Conservation (phyloP, 805 yeast genomes). For the Lachancea mirantina region DNA sequence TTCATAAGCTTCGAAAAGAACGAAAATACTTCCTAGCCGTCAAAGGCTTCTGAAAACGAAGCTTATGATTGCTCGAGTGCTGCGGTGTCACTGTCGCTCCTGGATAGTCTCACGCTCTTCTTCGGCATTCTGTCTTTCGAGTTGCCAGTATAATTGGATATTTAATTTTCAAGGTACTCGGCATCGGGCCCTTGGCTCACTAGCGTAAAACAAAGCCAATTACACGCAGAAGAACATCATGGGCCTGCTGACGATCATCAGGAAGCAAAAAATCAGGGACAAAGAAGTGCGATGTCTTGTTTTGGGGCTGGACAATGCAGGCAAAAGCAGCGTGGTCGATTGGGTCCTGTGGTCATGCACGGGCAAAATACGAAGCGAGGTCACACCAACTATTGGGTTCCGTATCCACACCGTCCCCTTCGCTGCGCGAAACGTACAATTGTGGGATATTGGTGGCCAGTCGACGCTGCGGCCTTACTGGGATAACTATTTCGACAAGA, state of each 20-base stretch:
- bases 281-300: slow-evolving; percentile 66
- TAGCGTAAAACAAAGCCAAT: too few species aligned
- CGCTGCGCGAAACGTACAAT: slow-evolving; percentile 41
- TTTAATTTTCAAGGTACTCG: too few species aligned
- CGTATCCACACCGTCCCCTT: slow-evolving; percentile 55
- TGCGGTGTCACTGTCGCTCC: too few species aligned
- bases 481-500: slow-evolving; percentile 85
- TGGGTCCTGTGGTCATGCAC: slow-evolving; percentile 33
- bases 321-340: slow-evolving; percentile 79
- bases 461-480: slow-evolving; percentile 76
- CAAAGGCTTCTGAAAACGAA: too few species aligned
- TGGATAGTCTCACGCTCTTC: too few species aligned
- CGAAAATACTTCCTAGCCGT: too few species aligned
- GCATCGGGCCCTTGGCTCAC: too few species aligned
- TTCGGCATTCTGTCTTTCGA: too few species aligned
- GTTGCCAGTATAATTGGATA: too few species aligned
- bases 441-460: slow-evolving; percentile 95
- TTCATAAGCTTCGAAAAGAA: too few species aligned
- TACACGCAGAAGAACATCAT: slow-evolving; percentile 32
- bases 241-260: slow-evolving; percentile 77
- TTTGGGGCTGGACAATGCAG: slow-evolving; percentile 85
- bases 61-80: too few species aligned
- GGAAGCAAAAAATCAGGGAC: slow-evolving; percentile 78
- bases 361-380: slow-evolving; percentile 1
- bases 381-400: slow-evolving; percentile 85